Conservation (phyloP, 106 monocot genomes). For the Allium cepa region DNA sequence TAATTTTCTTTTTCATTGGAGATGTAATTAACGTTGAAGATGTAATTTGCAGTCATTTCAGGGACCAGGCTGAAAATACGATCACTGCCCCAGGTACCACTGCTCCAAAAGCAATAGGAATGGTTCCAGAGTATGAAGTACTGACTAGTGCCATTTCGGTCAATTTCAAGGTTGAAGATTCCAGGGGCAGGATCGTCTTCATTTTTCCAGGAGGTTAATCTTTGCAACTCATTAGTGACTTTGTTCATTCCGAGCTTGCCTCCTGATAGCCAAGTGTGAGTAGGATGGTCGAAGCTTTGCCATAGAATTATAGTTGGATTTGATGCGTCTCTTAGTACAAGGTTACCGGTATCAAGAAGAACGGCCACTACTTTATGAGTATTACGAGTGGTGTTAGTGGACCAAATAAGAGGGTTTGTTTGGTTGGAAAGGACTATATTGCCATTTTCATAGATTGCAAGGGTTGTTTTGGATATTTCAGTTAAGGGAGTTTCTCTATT, state of each 20-base stretch:
- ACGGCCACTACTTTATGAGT: conserved; percentile 3
- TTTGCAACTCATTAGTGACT: conserved; percentile 10
- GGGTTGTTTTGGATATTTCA: conserved; percentile 1
- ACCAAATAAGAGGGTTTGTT: conserved; percentile 21
- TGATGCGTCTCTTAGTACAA: conserved; percentile 17
- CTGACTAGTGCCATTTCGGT: conserved; percentile 19
- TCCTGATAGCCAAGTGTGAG: conserved; percentile 31
- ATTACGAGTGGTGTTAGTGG: conserved; percentile 13
- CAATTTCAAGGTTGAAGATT: conserved; percentile 19
- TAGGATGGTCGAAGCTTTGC: conserved; percentile 16
- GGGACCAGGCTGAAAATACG: not conserved
- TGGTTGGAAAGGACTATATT: conserved; percentile 19
- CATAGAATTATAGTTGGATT: too few relatives aligned
- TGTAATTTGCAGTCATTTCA: too few relatives aligned
- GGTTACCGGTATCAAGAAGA: conserved; percentile 24
- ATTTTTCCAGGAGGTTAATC: conserved; percentile 27
- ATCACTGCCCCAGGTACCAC: conserved; percentile 24
- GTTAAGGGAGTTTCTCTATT: conserved; percentile 22
- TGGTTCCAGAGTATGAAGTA: conserved; percentile 26
- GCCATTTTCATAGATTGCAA: conserved; percentile 20
- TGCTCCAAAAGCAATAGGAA: conserved; percentile 13
- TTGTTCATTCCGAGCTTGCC: conserved; percentile 30
- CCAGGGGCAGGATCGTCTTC: conserved; percentile 34
- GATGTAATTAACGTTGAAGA: too few relatives aligned
- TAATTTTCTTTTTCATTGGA: too few relatives aligned